Evolutionary conservation across 2,329 filamentous ascomycete genomes (phyloP), one percentile per base, ranked within the genome.

Genomic region (Pseudohalonectria lignicola): DNA sequence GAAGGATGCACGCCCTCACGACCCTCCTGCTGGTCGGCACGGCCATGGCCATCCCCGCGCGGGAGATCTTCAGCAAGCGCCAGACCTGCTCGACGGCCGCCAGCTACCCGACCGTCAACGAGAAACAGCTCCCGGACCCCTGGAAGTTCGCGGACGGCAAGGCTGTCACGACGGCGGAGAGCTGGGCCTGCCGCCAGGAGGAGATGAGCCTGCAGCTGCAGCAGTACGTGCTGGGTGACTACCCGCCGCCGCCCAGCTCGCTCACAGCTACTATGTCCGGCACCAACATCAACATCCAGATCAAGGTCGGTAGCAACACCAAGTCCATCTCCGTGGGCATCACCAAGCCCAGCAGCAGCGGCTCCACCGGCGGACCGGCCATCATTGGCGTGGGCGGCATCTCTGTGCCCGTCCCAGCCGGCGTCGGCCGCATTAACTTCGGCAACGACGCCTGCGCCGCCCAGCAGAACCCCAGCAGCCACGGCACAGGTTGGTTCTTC

Each of bases 401-500:
- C 9, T 69, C 63, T 43, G 59, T 78, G 34, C 70, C 71, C n/a
- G 56, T 70, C 28, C 71, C 70, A 2, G 55, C 55, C 15, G 62
- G 59, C 34, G 63, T 77, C 23, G 73, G 67, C 33, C 68, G 63
- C 34, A 70, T 77, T 45, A 67, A 57, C 42, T 76, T 76, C 54
- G 62, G 64, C 52, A 76, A 75, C 50, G 64, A 72, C 47, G 60
- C 64, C 9, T 68, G 76, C 43, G 73, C 63, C 10, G 60, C 60
- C 8, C 70, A 77, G 53, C 46, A 45, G 15, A 56, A 51, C 38
- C 47, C 49, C 15, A 45, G 46, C 23, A 67, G 63, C 43, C 71
- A 71, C 38, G 73, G 72, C 33, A 57, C 63, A 41, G 73, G 73
- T 33, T 62, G 63, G 41, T 77, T 76, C 58, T 78, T 69, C 55